A percentile compares a stretch with the other conserved stretches of the same genome.
phyloP scores from a whole-genome alignment of 2,329 filamentous ascomycete genomes.

The Basipetospora chlamydospora region DNA sequence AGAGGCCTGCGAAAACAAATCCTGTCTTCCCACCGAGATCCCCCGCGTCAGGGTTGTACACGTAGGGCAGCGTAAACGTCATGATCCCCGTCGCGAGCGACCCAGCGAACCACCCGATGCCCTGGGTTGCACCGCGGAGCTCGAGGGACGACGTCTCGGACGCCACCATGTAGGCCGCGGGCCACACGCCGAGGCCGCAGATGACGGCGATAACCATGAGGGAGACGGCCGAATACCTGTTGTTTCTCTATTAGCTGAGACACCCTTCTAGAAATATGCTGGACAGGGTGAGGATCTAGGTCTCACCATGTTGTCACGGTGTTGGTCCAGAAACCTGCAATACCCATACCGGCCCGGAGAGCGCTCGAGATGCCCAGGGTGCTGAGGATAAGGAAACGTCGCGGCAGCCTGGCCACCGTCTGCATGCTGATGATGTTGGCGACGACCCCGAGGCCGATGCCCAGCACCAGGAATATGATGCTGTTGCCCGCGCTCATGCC shows the following conservation, averaged over 20 bases:
- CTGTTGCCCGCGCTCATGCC: constrained; percentile 17
- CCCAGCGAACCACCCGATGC: constrained; percentile 26
- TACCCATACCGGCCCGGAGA: constrained; percentile 19
- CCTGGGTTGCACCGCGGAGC: constrained; percentile 27
- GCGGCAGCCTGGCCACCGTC: constrained; percentile 15
- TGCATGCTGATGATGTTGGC: constrained; percentile 29
- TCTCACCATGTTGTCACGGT: no score
- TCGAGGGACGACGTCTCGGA: constrained; percentile 28
- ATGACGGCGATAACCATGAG: constrained; percentile 29
- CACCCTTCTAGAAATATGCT: no score
- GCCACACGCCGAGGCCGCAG: constrained; percentile 27
- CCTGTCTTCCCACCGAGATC: constrained; percentile 24
- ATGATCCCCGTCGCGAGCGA: constrained; percentile 24
- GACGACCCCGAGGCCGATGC: constrained; percentile 27
- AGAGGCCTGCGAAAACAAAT: constrained; percentile 21
- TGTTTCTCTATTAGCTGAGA: no score
- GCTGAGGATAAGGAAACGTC: background rate
- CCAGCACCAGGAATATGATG: constrained; percentile 29
- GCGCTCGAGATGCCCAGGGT: background rate
- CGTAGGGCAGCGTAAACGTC: constrained; percentile 26
- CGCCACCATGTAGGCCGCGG: constrained; percentile 24
- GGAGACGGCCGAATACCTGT: constrained; percentile 3
- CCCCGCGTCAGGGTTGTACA: constrained; percentile 23
- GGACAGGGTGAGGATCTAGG: no score
- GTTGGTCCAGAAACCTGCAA: background rate